These are phyloP conservation scores for Pseudogymnoascus sp. DNA, from an alignment of 2,329 filamentous ascomycete genomes.

Conservation along the genomic window DNA sequence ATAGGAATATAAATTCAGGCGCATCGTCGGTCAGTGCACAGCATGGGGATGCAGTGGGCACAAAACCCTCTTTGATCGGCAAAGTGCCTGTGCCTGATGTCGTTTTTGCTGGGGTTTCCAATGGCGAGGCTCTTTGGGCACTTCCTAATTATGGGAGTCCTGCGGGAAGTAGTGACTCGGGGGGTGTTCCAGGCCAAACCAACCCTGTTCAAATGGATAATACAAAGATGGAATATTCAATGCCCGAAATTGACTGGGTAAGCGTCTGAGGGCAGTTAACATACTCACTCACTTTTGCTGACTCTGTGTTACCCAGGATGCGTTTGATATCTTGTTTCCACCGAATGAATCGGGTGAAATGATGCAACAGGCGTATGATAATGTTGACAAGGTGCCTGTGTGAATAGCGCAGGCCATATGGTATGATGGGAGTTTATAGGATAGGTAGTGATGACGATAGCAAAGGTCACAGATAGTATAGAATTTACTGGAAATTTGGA, in stretches of 20 bases:
- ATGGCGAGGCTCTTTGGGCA: constrained; percentile 42
- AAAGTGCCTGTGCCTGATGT: constrained; percentile 16
- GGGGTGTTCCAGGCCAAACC: constrained; percentile 25
- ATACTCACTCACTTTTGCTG: neutral
- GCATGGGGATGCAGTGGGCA: neutral
- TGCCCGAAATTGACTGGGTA: constrained; percentile 61
- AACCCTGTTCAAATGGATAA: neutral
- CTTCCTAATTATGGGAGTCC: constrained; percentile 36
- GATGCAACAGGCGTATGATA: neutral
- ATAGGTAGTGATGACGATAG: neutral
- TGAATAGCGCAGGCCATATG: neutral
- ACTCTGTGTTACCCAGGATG: constrained; percentile 18
- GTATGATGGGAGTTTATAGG: neutral
- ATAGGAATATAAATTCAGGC: constrained; percentile 8
- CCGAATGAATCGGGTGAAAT: constrained; percentile 18
- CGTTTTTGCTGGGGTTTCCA: constrained; percentile 41
- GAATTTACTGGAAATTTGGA: neutral
- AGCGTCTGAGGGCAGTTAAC: constrained; percentile 27
- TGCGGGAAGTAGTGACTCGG: constrained; percentile 37
- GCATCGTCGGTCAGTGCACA: neutral
- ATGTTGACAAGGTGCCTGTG: neutral
- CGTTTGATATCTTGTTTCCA: constrained; percentile 28
- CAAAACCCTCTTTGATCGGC: neutral
- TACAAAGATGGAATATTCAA: constrained; percentile 26
- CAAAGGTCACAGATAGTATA: neutral